phyloP scores from a whole-genome alignment of 2,329 filamentous ascomycete species.

The Ramularia collo-cygni region DNA sequence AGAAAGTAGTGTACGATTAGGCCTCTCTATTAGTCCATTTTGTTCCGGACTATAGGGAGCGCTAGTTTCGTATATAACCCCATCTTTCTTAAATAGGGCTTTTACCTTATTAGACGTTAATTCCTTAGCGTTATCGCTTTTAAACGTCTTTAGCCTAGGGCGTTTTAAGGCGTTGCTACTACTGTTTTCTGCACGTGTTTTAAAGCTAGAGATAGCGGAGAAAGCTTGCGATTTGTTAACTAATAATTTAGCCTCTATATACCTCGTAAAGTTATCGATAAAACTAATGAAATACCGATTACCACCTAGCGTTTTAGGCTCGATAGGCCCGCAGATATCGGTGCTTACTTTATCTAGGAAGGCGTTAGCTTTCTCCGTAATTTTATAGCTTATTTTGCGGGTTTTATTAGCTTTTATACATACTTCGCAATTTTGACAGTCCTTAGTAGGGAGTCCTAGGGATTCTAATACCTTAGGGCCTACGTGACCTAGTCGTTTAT shows the following conservation, averaged over 20 bases:
- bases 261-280: conserved; percentile 8
- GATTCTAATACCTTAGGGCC: conserved; percentile 1
- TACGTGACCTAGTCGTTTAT: conserved; percentile 8
- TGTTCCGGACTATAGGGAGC: conserved; percentile 5
- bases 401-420: conserved; percentile 3
- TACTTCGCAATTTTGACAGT: conserved; percentile 4
- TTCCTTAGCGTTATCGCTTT: conserved; percentile 8
- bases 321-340: conserved; percentile 6
- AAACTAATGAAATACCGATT: conserved; percentile 8
- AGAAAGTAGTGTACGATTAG: too few species aligned
- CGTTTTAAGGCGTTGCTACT: conserved; percentile 4
- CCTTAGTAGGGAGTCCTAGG: conserved; percentile 1
- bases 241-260: conserved; percentile 6
- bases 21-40: conserved; percentile 7
- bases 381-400: conserved; percentile 5
- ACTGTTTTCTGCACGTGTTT: conserved; percentile 2
- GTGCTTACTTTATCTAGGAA: conserved; percentile 9
- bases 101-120: conserved; percentile 4
- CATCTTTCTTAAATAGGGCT: conserved; percentile 3
- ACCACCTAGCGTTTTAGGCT: conserved; percentile 5
- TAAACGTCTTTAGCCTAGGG: conserved; percentile 7
- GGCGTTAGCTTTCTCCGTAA: conserved; percentile 2
- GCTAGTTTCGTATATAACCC: conserved; percentile 1
- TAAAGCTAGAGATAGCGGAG: conserved; percentile 4
- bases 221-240: conserved; percentile 6